Evolutionary conservation across 495 filamentous ascomycete species (phyloP), one percentile per base, ranked within the genome.

Genomic region (Bacidia rubella): DNA sequence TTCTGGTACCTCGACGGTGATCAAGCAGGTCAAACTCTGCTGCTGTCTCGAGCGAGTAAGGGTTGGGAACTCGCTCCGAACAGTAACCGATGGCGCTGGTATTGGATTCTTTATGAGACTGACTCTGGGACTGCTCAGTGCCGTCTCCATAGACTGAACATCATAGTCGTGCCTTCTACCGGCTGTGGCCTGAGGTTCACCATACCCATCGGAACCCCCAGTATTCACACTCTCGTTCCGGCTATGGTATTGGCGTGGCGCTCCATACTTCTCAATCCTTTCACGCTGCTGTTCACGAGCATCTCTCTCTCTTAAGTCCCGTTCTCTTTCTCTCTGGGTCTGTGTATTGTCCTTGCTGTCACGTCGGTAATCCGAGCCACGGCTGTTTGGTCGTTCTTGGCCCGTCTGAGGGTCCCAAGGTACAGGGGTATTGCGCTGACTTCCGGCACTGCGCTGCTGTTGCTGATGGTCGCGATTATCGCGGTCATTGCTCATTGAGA

Each of bases 31-130:
- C 59, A 99, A 69, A 2, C 83, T 90, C 67, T 99, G 92, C 65
- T 96, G 92, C 65, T 93, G 87, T 46, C 92, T 83, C 29, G 90
- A 95, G 53, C 86, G 77, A 60, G 74, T 96, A 60, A 99, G 74
- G 2, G 92, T 96, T 11, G 92, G 92, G 62, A 95, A 99, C 68
- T 99, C 92, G 62, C 90, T 95, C 49, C 90, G 86, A 23, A 99
- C 82, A 5, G 86, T 93, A 24, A 99, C 88, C 0, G 78, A 83
- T 3, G 92, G 92, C 10, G 92, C 73, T 7, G 90, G 89, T 46
- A 97, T 96, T 0, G 93, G 90, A 54, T 95, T 96, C 58, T 82
- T 85, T n/a, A 79, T 75, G 20, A 81, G 65, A 51, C 78, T 72
- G 3, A 71, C 63, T 40, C 87, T 77, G 7, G 89, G 84, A 64